Conservation (phyloP, 2,329 filamentous ascomycete genomes). For the Aspergillus sp. region DNA sequence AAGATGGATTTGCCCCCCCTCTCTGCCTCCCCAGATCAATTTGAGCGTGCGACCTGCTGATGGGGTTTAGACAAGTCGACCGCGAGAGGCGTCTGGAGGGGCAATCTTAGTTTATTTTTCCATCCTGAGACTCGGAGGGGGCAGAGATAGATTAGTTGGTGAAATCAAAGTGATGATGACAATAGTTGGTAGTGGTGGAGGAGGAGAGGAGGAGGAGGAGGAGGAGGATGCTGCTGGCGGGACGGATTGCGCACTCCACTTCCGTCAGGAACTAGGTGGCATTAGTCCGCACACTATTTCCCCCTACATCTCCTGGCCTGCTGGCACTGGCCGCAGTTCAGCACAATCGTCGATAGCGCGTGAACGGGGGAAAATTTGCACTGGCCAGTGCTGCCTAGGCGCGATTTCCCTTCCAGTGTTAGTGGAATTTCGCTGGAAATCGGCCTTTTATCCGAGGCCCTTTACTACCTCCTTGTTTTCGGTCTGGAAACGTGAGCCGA, state of each 20-base stretch:
- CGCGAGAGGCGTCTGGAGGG: constrained; percentile 6
- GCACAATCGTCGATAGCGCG: constrained; percentile 1
- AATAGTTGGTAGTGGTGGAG: background rate
- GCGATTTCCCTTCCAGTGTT: constrained; percentile 8
- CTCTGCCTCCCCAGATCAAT: constrained; percentile 13
- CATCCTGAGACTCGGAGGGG: background rate
- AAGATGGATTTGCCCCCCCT: constrained; percentile 7
- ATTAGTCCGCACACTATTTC: constrained; percentile 14
- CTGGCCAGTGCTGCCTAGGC: background rate
- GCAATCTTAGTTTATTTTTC: background rate
- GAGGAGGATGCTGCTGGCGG: constrained; percentile 8
- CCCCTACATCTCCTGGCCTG: background rate
- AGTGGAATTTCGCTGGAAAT: background rate
- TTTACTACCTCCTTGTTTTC: background rate
- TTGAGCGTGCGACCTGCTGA: background rate
- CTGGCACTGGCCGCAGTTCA: background rate
- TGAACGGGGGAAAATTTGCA: background rate
- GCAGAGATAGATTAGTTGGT: background rate
- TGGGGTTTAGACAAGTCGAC: background rate
- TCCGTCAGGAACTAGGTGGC: constrained; percentile 6
- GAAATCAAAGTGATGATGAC: background rate
- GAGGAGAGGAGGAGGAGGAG: background rate
- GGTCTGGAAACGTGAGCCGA: background rate
- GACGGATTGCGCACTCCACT: constrained; percentile 6
- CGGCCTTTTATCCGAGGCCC: constrained; percentile 2